Percentiles rank a stretch among this genome's conserved stretches.
phyloP scores from a whole-genome alignment of 805 yeast species.

The Metschnikowia arizonensis region DNA sequence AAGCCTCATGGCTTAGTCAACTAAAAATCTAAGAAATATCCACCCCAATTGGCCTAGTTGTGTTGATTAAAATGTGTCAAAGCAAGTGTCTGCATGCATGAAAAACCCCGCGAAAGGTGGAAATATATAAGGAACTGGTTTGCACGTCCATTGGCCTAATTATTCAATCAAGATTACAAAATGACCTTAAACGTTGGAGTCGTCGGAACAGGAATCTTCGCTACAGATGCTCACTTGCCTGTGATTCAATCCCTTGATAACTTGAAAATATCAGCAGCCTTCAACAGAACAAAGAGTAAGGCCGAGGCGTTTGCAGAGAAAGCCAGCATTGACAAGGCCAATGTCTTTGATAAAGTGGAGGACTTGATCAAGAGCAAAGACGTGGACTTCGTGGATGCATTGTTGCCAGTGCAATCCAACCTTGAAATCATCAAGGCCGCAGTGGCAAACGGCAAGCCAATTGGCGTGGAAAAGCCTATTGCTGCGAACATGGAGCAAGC shows the following conservation, averaged over 20 bases:
- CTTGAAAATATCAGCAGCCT: conserved; percentile 64
- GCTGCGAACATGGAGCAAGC: conserved; percentile 85
- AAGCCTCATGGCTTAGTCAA: no score
- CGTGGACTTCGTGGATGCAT: conserved; percentile 76
- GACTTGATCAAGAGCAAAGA: conserved; percentile 61
- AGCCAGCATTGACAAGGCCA: conserved; percentile 48
- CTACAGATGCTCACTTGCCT: conserved; percentile 80
- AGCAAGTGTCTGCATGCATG: background rate
- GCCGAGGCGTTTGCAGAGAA: conserved; percentile 72
- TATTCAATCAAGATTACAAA: background rate
- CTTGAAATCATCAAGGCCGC: conserved; percentile 66
- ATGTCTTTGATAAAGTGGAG: conserved; percentile 60
- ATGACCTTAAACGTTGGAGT: conserved; percentile 53
- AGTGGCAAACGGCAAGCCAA: conserved; percentile 68
- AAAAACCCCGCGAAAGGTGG: background rate
- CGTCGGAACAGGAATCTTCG: conserved; percentile 86
- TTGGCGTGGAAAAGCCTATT: conserved; percentile 85
- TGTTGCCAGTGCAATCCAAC: conserved; percentile 85
- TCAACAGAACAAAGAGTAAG: conserved; percentile 78
- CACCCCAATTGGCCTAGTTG: background rate
- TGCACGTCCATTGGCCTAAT: background rate
- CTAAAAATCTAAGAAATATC: background rate
- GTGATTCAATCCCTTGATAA: conserved; percentile 49
- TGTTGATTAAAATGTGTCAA: background rate
- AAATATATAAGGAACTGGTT: conserved; percentile 1